phyloP scores from a whole-genome alignment of 768 basidiomycete genomes.

The Leccinum pellstonianum region DNA sequence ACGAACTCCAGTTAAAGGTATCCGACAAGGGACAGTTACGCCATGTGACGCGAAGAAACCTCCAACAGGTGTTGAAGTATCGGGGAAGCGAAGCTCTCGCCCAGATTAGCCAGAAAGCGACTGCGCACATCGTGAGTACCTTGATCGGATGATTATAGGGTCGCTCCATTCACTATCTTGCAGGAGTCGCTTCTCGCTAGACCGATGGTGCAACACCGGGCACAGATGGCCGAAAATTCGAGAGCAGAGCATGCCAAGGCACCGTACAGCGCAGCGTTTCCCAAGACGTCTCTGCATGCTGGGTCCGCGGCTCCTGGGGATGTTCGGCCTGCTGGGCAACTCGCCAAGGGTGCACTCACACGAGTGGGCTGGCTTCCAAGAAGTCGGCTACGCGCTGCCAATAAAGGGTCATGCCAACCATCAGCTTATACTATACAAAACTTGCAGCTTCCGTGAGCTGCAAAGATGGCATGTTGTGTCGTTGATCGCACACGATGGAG shows the following conservation, averaged over 20 bases:
- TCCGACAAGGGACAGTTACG: conserved; percentile 48
- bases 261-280: conserved; percentile 24
- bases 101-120: conserved; percentile 55
- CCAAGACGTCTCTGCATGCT: conserved; percentile 36
- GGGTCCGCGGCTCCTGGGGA: conserved; percentile 62
- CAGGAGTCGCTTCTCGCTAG: conserved; percentile 70
- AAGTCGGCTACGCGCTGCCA: conserved; percentile 17
- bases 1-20: conserved; percentile 44
- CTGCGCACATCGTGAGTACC: conserved; percentile 61
- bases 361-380: conserved; percentile 27
- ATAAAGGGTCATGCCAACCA: conserved; percentile 11
- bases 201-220: conserved; percentile 51
- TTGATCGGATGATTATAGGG: background rate
- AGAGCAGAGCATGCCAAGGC: conserved; percentile 29
- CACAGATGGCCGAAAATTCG: conserved; percentile 37
- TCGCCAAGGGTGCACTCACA: conserved; percentile 55
- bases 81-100: conserved; percentile 45
- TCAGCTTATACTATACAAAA: conserved; percentile 21
- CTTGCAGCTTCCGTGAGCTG: conserved; percentile 20
- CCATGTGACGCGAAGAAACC: conserved; percentile 68
- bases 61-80: conserved; percentile 71
- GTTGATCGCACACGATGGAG: background rate
- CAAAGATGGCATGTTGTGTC: conserved; percentile 3
- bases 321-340: conserved; percentile 48
- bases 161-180: conserved; percentile 10